A percentile compares a stretch with the other conserved stretches of the same genome.
phyloP scores from a whole-genome alignment of 352 stramenopile species.

The Pythium apleroticum region DNA sequence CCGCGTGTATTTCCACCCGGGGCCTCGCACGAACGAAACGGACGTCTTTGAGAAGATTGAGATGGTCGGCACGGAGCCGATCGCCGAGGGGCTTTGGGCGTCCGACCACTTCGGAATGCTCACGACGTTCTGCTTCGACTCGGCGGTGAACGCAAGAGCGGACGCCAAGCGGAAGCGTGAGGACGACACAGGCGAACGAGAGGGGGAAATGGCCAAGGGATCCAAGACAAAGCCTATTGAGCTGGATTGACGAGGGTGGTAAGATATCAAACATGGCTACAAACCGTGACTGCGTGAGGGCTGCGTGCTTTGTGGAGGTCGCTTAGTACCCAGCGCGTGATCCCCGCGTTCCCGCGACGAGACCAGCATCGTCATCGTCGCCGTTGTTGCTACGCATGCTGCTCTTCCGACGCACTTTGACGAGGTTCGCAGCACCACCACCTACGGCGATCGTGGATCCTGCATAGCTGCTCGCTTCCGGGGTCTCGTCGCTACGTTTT shows the following conservation, averaged over 20 bases:
- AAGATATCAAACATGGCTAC: background rate
- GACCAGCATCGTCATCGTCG: slow-evolving; percentile 45
- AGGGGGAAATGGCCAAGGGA: background rate
- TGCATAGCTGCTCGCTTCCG: slow-evolving; percentile 12
- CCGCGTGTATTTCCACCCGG: slow-evolving; percentile 68
- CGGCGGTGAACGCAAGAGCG: background rate
- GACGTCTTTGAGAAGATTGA: slow-evolving; percentile 35
- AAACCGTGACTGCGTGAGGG: background rate
- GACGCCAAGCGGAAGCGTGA: slow-evolving; percentile 24
- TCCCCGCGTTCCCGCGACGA: background rate
- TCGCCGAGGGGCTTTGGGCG: slow-evolving; percentile 63
- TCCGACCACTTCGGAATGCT: slow-evolving; percentile 79
- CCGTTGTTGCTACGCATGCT: slow-evolving; percentile 49
- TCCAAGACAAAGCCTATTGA: slow-evolving; percentile 5
- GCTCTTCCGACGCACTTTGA: slow-evolving; percentile 72
- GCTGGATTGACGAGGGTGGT: slow-evolving; percentile 3
- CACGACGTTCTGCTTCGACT: slow-evolving; percentile 30
- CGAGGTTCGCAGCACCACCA: slow-evolving; percentile 55
- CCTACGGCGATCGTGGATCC: slow-evolving; percentile 31
- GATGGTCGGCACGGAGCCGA: slow-evolving; percentile 65
- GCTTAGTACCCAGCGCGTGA: slow-evolving; percentile 11
- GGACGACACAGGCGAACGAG: background rate
- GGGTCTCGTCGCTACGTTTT: background rate
- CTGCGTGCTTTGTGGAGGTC: background rate
- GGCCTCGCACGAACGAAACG: background rate